Percentiles rank a stretch among this genome's conserved stretches.
phyloP scores from a whole-genome alignment of 2,329 filamentous ascomycete genomes.

The Clonostachys chloroleuca region DNA sequence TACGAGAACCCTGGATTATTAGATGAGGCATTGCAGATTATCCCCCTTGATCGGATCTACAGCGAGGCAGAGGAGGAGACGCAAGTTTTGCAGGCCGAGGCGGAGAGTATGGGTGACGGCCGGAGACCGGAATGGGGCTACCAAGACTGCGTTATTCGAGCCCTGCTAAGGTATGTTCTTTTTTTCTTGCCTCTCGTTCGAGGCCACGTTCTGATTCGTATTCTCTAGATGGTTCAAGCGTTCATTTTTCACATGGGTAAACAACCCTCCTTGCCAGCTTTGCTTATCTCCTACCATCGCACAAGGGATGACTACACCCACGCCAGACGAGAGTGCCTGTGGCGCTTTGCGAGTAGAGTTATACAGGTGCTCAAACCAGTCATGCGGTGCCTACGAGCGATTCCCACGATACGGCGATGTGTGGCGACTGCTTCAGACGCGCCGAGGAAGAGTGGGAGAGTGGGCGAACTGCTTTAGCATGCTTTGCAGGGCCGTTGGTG shows the following conservation, averaged over 20 bases:
- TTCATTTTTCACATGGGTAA: conserved; percentile 94
- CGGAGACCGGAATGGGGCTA: conserved; percentile 90
- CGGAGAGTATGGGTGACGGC: conserved; percentile 78
- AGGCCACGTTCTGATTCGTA: conserved; percentile 8
- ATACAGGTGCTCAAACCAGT: conserved; percentile 76
- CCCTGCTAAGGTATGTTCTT: conserved; percentile 68
- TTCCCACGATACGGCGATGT: conserved; percentile 95
- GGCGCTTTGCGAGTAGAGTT: conserved; percentile 85
- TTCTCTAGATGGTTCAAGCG: conserved; percentile 75
- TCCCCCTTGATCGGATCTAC: conserved; percentile 89
- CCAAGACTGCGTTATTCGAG: conserved; percentile 91
- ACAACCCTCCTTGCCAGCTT: conserved; percentile 81
- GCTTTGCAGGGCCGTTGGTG: conserved; percentile 90
- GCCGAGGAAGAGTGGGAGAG: conserved; percentile 83
- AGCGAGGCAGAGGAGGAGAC: conserved; percentile 90
- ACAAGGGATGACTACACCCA: conserved; percentile 78
- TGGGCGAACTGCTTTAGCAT: conserved; percentile 99
- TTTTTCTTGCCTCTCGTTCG: neutral
- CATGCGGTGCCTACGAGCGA: conserved; percentile 76
- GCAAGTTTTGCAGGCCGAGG: conserved; percentile 82
- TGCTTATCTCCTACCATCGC: conserved; percentile 82
- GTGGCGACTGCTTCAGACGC: conserved; percentile 84
- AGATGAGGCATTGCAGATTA: conserved; percentile 82
- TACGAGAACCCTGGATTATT: conserved; percentile 95
- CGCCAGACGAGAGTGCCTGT: conserved; percentile 83